Base-by-base conservation (phyloP, 805 yeast genomes). In the Saitoella complicata region DNA sequence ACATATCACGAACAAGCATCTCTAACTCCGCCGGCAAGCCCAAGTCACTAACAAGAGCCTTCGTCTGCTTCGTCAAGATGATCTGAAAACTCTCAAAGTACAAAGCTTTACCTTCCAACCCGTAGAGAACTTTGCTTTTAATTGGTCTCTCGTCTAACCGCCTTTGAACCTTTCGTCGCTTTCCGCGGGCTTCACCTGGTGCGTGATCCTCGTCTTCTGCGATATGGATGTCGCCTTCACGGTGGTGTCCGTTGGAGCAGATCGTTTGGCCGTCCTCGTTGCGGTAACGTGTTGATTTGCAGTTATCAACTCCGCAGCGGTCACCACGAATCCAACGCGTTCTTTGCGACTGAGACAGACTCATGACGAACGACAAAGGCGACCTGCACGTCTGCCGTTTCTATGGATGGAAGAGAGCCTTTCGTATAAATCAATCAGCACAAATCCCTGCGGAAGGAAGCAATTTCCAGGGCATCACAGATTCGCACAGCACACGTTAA, bases 241-340 rank as follows among this genome's bases (percentile, higher is more conserved):
- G 73, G n/a, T 86, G 84, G 62, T 88, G 97, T 5, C 96, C 96
- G 55, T 72, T 79, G 54, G 82, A 86, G 58, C 97, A 88, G 6
- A 86, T 78, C 46, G 76, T 70, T 42, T 73, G 74, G 21, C 97
- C 97, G 55, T 80, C 83, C 3, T 75, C 62, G 34, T 72, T 61
- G 41, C 78, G 69, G 73, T 83, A 88, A 43, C 77, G 70, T 35
- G 75, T 64, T 0, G 95, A 80, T 4, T 80, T 74, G 61, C 97
- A 88, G 65, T 88, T 88, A 50, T 80, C 86, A 1, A 77, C 76
- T 0, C 95, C 95, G 69, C 97, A 88, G 3, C 78, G 62, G 21
- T 21, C 21, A 21, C 21, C 21, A 2, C 21, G 21, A 4, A 21
- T 21, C 21, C 21, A 21, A 21, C 21, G 21, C 21, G 21, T 21